These are phyloP conservation scores for Rickenella mellea DNA, from an alignment of 768 basidiomycete genomes.

Conservation along the genomic window DNA sequence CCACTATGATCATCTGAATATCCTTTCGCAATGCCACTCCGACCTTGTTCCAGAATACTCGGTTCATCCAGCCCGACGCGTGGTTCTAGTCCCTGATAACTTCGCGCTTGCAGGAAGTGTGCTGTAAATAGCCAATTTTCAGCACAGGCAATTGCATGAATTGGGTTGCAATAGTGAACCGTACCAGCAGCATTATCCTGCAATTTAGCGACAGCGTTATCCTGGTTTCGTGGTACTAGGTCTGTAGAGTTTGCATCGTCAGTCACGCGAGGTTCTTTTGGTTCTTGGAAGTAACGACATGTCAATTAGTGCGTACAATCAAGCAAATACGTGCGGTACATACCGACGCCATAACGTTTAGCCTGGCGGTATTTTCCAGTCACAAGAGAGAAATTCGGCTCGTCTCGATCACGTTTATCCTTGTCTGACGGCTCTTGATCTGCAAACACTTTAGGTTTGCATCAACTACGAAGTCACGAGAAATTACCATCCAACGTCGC, in stretches of 20 bases:
- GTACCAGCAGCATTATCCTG: conserved; percentile 65
- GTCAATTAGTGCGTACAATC: background rate
- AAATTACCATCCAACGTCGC: background rate
- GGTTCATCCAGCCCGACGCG: conserved; percentile 73
- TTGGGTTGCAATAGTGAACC: conserved; percentile 9
- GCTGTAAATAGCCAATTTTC: conserved; percentile 25
- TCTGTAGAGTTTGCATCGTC: conserved; percentile 10
- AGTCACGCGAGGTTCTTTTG: conserved; percentile 5
- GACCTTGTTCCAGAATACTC: conserved; percentile 76
- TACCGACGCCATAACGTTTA: conserved; percentile 48
- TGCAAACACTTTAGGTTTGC: background rate
- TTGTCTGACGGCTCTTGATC: conserved; percentile 6
- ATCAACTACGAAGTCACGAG: background rate
- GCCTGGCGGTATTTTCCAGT: conserved; percentile 81
- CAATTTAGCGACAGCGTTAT: conserved; percentile 43
- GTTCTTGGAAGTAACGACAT: background rate
- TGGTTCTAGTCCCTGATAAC: conserved; percentile 75
- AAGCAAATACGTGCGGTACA: conserved; percentile 6
- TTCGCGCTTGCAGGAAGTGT: conserved; percentile 62
- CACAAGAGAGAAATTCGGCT: conserved; percentile 75
- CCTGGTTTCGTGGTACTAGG: conserved; percentile 56
- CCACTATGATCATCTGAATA: conserved; percentile 49
- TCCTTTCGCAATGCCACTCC: conserved; percentile 82
- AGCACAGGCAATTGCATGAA: conserved; percentile 4
- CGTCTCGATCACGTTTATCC: conserved; percentile 48